Evolutionary conservation across 2,329 filamentous ascomycete genomes (phyloP).

Genomic region (Didymella pinodella): DNA sequence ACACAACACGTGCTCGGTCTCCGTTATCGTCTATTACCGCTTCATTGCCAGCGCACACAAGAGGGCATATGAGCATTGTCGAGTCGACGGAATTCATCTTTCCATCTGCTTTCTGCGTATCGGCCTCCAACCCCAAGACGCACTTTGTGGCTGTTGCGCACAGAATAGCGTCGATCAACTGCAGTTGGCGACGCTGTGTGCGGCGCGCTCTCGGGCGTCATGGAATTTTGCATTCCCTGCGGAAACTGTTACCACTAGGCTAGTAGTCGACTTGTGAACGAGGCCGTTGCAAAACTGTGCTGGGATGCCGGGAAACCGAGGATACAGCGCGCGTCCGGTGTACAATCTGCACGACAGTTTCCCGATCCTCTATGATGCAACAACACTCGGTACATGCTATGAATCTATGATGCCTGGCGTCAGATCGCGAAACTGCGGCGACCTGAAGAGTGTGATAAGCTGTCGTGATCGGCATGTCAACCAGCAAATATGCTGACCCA

Average conservation of each 20-base stretch:
- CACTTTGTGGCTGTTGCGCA: neutral
- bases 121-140: neutral
- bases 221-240: neutral
- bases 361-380: constrained; percentile 8
- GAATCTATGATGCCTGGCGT: neutral
- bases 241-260: constrained; percentile 3
- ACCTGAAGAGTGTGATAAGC: constrained; percentile 21
- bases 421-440: constrained; percentile 13
- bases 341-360: constrained; percentile 4
- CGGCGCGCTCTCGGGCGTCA: constrained; percentile 4
- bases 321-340: neutral
- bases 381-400: neutral
- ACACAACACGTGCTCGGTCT: neutral
- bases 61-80: constrained; percentile 3
- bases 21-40: constrained; percentile 17
- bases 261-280: constrained; percentile 2
- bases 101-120: neutral
- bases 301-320: constrained; percentile 1
- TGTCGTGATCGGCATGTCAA: constrained; percentile 24
- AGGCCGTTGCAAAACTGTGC: constrained; percentile 6
- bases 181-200: constrained; percentile 8
- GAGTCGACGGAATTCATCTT: neutral
- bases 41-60: constrained; percentile 14
- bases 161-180: constrained; percentile 2
- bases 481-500: constrained; percentile 5